Conservation (phyloP, 306 rosid species). For the Purshia tridentata region DNA sequence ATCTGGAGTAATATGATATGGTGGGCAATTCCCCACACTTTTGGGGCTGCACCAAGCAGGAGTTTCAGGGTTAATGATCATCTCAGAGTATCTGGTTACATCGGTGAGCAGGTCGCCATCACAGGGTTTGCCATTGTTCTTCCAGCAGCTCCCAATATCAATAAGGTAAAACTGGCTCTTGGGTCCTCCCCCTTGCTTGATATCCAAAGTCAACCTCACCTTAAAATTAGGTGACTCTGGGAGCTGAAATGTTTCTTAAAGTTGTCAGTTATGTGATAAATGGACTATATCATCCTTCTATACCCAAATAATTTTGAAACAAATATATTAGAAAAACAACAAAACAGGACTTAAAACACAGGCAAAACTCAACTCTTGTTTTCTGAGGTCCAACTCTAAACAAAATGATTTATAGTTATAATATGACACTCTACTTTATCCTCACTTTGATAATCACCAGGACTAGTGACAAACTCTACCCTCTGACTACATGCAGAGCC, state of each 20-base stretch:
- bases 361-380: not conserved
- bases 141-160: constrained; percentile 73
- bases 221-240: constrained; percentile 64
- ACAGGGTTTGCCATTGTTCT: constrained; percentile 57
- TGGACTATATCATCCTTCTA: not conserved
- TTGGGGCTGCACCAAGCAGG: constrained; percentile 56
- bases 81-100: constrained; percentile 65
- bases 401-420: not conserved
- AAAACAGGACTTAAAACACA: not conserved
- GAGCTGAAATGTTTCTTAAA: constrained; percentile 37
- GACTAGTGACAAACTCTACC: too few relatives aligned
- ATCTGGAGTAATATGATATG: constrained; percentile 66
- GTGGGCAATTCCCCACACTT: constrained; percentile 58
- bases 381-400: not conserved
- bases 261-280: not conserved
- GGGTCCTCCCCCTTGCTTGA: constrained; percentile 58
- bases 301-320: not conserved
- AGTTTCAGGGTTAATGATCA: constrained; percentile 60
- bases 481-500: too few relatives aligned
- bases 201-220: constrained; percentile 50
- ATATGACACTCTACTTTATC: not conserved
- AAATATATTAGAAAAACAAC: not conserved
- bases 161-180: constrained; percentile 69
- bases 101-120: constrained; percentile 50
- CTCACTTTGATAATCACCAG: not conserved